Evolutionary conservation across 2,329 filamentous ascomycete species (phyloP).

Genomic region (Penicillium griseofulvum): DNA sequence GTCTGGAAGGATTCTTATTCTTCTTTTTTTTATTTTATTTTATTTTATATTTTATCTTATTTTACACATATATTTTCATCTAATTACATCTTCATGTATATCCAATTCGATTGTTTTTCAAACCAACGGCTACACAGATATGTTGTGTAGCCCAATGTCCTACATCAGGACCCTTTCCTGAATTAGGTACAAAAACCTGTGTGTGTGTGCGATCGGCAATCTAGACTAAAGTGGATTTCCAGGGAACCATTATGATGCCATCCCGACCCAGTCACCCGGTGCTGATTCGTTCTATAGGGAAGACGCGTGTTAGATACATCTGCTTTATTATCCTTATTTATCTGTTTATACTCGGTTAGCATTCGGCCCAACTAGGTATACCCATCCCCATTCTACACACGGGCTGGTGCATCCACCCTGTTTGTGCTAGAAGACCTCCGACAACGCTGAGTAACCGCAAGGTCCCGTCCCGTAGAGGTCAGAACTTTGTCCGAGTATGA

Average conservation of each 20-base stretch:
- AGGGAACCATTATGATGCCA: slow-evolving; percentile 18
- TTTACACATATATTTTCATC: no score
- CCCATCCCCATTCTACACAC: neutral
- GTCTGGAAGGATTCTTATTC: slow-evolving; percentile 7
- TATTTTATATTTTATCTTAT: no score
- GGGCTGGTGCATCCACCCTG: slow-evolving; percentile 3
- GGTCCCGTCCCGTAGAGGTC: slow-evolving; percentile 4
- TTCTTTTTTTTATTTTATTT: neutral
- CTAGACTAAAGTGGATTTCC: slow-evolving; percentile 20
- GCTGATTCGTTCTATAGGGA: neutral
- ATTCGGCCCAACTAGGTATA: neutral
- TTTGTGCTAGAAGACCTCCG: neutral
- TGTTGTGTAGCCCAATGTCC: slow-evolving; percentile 5
- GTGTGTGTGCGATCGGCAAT: slow-evolving; percentile 19
- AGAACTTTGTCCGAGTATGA: slow-evolving; percentile 14
- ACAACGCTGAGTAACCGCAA: slow-evolving; percentile 6
- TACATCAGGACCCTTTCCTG: neutral
- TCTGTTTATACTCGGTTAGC: neutral
- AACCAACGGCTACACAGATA: slow-evolving; percentile 16
- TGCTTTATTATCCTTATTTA: neutral
- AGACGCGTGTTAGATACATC: neutral
- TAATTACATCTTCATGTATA: neutral
- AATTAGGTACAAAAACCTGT: neutral
- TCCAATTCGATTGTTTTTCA: neutral
- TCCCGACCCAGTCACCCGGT: neutral